phyloP scores from a whole-genome alignment of 441 rosid genomes.

The Lagerstroemia fauriei region DNA sequence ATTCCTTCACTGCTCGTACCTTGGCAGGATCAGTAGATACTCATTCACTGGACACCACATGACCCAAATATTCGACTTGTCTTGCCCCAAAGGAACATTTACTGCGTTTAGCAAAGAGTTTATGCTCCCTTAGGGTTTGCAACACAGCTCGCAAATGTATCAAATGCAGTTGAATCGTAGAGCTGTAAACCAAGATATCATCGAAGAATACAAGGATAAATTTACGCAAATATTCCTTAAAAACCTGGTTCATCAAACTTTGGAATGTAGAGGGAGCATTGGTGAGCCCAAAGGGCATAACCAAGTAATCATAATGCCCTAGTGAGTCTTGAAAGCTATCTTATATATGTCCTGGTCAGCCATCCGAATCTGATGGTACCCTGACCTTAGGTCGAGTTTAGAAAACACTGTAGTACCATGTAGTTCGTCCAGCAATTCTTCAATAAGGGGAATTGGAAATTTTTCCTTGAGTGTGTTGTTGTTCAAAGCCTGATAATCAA shows the following conservation, averaged over 20 bases:
- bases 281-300: too few relatives aligned
- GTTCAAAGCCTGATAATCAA: not conserved
- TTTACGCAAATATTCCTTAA: not conserved
- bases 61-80: too few relatives aligned
- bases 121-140: not conserved
- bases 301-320: not conserved
- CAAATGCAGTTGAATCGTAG: not conserved
- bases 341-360: not conserved
- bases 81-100: not conserved
- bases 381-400: not conserved
- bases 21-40: too few relatives aligned
- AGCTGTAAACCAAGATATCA: slow-evolving; percentile 5
- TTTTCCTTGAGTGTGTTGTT: not conserved
- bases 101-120: not conserved
- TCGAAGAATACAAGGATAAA: slow-evolving; percentile 2
- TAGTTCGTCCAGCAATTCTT: not conserved
- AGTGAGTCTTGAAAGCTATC: not conserved
- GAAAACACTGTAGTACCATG: not conserved
- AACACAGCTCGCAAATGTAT: not conserved
- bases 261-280: too few relatives aligned
- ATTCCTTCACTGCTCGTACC: too few relatives aligned
- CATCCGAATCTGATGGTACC: slow-evolving; percentile 7
- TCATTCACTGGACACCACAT: too few relatives aligned
- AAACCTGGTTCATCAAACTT: too few relatives aligned
- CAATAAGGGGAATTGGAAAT: not conserved